Percentiles rank a stretch among this genome's conserved stretches.
These are phyloP conservation scores for Papiliotrema terrestris DNA, from an alignment of 1,284 basidiomycete species.

Conservation along the genomic window DNA sequence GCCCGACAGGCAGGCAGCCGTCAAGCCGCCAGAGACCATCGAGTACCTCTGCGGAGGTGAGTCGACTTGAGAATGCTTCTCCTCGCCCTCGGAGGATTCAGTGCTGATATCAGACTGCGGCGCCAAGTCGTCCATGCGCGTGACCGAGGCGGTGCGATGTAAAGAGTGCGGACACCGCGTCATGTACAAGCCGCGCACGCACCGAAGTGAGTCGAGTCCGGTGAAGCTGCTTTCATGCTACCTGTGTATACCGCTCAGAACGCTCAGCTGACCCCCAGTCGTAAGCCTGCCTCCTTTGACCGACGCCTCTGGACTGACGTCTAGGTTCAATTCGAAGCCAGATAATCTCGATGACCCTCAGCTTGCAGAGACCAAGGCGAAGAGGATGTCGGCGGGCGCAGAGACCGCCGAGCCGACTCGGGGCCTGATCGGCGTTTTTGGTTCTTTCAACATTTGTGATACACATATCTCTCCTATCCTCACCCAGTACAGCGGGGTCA, in stretches of 20 bases:
- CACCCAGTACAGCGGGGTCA: too few relatives aligned
- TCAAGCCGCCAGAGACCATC: constrained; percentile 57
- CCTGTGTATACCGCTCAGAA: background rate
- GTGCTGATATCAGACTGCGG: constrained; percentile 70
- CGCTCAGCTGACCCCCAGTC: background rate
- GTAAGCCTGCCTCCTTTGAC: background rate
- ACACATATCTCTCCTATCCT: too few relatives aligned
- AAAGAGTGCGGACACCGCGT: constrained; percentile 96
- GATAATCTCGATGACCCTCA: too few relatives aligned
- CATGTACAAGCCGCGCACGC: constrained; percentile 98
- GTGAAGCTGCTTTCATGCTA: background rate
- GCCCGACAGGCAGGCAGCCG: constrained; percentile 23
- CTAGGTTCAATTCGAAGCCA: constrained; percentile 44
- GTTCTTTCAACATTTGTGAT: too few relatives aligned
- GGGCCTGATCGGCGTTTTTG: too few relatives aligned
- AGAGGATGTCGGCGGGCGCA: too few relatives aligned
- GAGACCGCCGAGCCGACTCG: too few relatives aligned
- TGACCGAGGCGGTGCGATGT: constrained; percentile 93
- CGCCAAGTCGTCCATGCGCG: constrained; percentile 85
- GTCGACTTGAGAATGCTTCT: constrained; percentile 18
- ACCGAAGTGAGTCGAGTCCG: constrained; percentile 69
- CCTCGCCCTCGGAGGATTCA: background rate
- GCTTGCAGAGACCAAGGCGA: too few relatives aligned
- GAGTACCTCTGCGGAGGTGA: constrained; percentile 90
- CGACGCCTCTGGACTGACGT: constrained; percentile 1